These are phyloP conservation scores for Paraleonurus japonicus DNA, from an alignment of 257 asterid species.

Conservation along the genomic window DNA sequence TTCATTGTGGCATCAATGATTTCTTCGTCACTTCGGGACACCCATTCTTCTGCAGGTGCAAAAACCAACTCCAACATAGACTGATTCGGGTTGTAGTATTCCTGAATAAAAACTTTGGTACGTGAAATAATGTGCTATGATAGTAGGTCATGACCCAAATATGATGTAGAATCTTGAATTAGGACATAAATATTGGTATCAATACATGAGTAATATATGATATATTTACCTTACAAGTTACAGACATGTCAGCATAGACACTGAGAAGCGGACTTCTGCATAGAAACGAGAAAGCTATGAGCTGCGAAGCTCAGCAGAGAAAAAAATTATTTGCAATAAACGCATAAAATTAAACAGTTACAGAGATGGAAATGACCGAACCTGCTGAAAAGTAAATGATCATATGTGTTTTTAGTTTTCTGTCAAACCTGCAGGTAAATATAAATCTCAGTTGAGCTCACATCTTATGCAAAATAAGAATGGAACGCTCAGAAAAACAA, in stretches of 20 bases:
- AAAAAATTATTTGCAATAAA: neutral
- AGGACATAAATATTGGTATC: neutral
- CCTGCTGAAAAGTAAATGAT: conserved; percentile 97
- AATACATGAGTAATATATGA: conserved; percentile 2
- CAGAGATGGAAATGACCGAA: conserved; percentile 15
- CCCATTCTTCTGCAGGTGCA: conserved; percentile 99
- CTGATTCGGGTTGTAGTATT: conserved; percentile 73
- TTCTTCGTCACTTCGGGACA: conserved; percentile 75
- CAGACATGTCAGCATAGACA: conserved; percentile 99
- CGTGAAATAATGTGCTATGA: neutral
- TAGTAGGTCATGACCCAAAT: neutral
- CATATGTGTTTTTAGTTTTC: conserved; percentile 87
- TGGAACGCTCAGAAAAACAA: neutral
- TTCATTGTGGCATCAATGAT: conserved; percentile 95
- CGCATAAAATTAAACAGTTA: conserved; percentile 9
- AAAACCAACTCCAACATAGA: conserved; percentile 97
- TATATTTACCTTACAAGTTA: conserved; percentile 82
- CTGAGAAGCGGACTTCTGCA: conserved; percentile 97
- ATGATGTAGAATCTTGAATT: neutral
- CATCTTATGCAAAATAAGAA: neutral
- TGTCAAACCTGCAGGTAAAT: conserved; percentile 78
- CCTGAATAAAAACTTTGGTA: conserved; percentile 43
- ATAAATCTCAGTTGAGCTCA: conserved; percentile 9
- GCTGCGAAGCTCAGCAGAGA: neutral
- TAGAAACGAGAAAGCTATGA: conserved; percentile 22